A percentile compares a stretch with the other conserved stretches of the same genome.
Evolutionary conservation across 805 yeast species (phyloP).

Genomic region (Ogataea saltuana): DNA sequence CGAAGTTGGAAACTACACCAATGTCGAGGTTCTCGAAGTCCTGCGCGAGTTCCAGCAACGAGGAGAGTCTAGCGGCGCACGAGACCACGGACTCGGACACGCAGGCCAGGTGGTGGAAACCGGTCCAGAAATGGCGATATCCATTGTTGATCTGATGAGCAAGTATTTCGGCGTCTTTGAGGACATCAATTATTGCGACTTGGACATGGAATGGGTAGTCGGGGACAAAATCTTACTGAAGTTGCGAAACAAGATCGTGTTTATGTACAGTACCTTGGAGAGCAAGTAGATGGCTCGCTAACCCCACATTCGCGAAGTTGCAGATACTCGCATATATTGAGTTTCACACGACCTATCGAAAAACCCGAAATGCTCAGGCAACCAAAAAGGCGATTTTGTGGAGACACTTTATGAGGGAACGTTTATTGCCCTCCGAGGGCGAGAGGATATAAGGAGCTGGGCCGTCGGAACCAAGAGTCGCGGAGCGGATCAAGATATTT

Average conservation of each 20-base stretch:
- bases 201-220: conserved; percentile 27
- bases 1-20: conserved; percentile 8
- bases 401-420: too few relatives aligned
- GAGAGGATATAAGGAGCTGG: too few relatives aligned
- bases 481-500: too few relatives aligned
- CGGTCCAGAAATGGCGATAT: conserved; percentile 4
- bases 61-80: background rate
- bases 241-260: conserved; percentile 25
- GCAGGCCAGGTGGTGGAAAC: conserved; percentile 1
- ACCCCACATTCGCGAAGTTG: background rate
- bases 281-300: too few relatives aligned
- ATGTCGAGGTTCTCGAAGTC: conserved; percentile 6
- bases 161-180: conserved; percentile 26
- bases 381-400: background rate
- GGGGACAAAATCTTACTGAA: conserved; percentile 25
- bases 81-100: conserved; percentile 1
- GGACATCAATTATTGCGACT: conserved; percentile 17
- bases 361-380: background rate
- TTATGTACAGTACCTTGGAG: conserved; percentile 25
- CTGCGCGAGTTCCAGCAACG: conserved; percentile 16
- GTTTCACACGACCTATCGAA: conserved; percentile 6
- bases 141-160: conserved; percentile 23
- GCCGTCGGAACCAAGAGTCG: too few relatives aligned
- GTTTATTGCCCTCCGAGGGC: too few relatives aligned
- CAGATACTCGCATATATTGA: background rate